Conservation (phyloP, 352 stramenopile genomes). For the Pythium plurisporium region DNA sequence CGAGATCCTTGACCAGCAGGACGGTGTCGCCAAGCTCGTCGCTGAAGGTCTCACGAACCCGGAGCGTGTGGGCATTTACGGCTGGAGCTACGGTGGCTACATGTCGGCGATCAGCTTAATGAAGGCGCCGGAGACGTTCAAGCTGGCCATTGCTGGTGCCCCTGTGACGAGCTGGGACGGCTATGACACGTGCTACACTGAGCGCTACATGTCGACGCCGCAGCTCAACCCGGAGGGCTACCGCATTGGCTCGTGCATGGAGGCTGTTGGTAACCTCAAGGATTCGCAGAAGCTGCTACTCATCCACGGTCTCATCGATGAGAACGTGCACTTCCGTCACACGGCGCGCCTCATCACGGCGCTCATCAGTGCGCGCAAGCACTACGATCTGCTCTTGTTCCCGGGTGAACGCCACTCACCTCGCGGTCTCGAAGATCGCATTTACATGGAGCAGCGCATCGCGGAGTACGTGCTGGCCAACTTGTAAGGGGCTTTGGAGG, state of each 20-base stretch:
- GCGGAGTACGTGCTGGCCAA: slow-evolving; percentile 76
- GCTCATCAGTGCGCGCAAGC: slow-evolving; percentile 92
- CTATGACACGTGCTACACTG: slow-evolving; percentile 99
- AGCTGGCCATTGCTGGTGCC: slow-evolving; percentile 93
- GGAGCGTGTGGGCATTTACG: slow-evolving; percentile 92
- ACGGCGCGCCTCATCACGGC: slow-evolving; percentile 95
- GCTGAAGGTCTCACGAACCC: slow-evolving; percentile 85
- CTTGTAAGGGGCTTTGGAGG: slow-evolving; percentile 37
- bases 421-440: slow-evolving; percentile 86
- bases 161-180: slow-evolving; percentile 97
- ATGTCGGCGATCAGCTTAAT: slow-evolving; percentile 96
- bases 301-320: slow-evolving; percentile 96
- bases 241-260: slow-evolving; percentile 88
- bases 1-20: slow-evolving; percentile 85
- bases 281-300: slow-evolving; percentile 89
- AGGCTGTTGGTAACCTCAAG: slow-evolving; percentile 90
- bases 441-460: slow-evolving; percentile 96
- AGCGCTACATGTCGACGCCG: slow-evolving; percentile 96
- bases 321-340: slow-evolving; percentile 99
- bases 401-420: slow-evolving; percentile 95
- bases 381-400: slow-evolving; percentile 96
- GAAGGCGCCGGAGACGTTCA: slow-evolving; percentile 94
- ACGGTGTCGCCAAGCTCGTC: slow-evolving; percentile 77
- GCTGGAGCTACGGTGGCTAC: slow-evolving; percentile 98
- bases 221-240: slow-evolving; percentile 92